Conservation (phyloP, 805 yeast species). For the Yarrowia alimentaria region DNA sequence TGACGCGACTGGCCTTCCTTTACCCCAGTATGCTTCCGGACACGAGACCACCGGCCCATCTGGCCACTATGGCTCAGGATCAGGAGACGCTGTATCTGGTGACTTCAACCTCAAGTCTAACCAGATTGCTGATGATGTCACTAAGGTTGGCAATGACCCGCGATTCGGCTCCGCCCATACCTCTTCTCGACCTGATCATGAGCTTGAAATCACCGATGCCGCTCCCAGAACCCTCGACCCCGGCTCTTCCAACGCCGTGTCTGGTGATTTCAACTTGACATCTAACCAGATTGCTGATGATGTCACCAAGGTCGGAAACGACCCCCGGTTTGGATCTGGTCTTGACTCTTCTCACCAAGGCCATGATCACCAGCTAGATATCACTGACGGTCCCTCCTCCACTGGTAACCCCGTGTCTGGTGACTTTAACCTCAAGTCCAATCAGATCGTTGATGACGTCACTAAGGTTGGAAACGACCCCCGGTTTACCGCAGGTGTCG, state of each 20-base stretch:
- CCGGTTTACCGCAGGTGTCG: not conserved
- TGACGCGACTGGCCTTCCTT: no score
- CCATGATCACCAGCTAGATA: slow-evolving; percentile 1
- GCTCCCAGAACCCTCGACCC: slow-evolving; percentile 11
- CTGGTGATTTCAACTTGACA: slow-evolving; percentile 1
- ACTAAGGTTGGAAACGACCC: not conserved
- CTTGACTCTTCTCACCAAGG: not conserved
- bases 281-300: slow-evolving; percentile 1
- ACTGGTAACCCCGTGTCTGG: slow-evolving; percentile 1
- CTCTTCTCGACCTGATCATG: not conserved
- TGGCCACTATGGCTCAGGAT: no score
- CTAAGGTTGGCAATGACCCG: slow-evolving; percentile 9
- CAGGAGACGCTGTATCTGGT: not conserved
- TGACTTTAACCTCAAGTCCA: slow-evolving; percentile 4
- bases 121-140: not conserved
- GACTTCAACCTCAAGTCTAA: slow-evolving; percentile 7
- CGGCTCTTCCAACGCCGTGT: slow-evolving; percentile 1
- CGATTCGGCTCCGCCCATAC: not conserved
- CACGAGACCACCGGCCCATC: no score
- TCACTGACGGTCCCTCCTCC: not conserved
- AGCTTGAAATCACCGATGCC: slow-evolving; percentile 2
- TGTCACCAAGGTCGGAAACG: not conserved
- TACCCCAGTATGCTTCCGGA: no score
- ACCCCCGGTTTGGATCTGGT: not conserved
- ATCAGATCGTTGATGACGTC: not conserved